phyloP scores from a whole-genome alignment of 2,329 filamentous ascomycete genomes.

The Chalara sp. region DNA sequence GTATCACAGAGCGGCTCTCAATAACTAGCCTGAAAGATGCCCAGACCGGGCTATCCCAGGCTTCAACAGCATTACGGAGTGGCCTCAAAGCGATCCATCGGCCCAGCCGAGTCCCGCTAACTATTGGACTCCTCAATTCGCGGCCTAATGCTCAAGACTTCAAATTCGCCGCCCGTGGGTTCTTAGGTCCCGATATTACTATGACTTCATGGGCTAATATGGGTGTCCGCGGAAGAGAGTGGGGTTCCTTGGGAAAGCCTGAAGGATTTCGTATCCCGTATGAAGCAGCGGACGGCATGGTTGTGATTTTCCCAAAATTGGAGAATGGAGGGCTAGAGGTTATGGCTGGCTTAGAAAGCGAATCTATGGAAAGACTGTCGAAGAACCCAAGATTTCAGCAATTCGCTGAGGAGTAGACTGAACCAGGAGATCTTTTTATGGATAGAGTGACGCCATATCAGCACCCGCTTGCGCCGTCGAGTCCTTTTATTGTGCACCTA shows the following conservation, averaged over 20 bases:
- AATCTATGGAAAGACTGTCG: slow-evolving; percentile 13
- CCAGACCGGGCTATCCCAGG: slow-evolving; percentile 28
- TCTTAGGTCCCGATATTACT: slow-evolving; percentile 11
- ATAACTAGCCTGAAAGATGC: neutral
- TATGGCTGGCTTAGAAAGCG: slow-evolving; percentile 8
- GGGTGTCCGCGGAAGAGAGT: slow-evolving; percentile 6
- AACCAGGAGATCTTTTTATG: no score
- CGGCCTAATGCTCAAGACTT: slow-evolving; percentile 32
- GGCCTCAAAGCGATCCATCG: slow-evolving; percentile 32
- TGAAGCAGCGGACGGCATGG: slow-evolving; percentile 10
- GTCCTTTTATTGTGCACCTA: no score
- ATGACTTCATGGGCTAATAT: slow-evolving; percentile 11
- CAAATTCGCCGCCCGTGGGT: slow-evolving; percentile 9
- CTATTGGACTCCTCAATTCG: slow-evolving; percentile 25
- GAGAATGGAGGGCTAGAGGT: slow-evolving; percentile 12
- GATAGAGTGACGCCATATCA: no score
- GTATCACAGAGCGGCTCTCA: slow-evolving; percentile 6
- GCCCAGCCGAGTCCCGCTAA: slow-evolving; percentile 30
- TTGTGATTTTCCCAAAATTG: slow-evolving; percentile 10
- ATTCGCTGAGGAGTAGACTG: slow-evolving; percentile 1
- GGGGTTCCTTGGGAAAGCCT: slow-evolving; percentile 9
- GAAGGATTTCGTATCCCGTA: slow-evolving; percentile 11
- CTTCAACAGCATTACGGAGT: slow-evolving; percentile 23
- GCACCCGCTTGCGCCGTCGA: no score
- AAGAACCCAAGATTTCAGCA: slow-evolving; percentile 7